A percentile compares a stretch with the other conserved stretches of the same genome.
Conservation (phyloP, 2,329 filamentous ascomycete genomes). For the Alternaria arbusti region DNA sequence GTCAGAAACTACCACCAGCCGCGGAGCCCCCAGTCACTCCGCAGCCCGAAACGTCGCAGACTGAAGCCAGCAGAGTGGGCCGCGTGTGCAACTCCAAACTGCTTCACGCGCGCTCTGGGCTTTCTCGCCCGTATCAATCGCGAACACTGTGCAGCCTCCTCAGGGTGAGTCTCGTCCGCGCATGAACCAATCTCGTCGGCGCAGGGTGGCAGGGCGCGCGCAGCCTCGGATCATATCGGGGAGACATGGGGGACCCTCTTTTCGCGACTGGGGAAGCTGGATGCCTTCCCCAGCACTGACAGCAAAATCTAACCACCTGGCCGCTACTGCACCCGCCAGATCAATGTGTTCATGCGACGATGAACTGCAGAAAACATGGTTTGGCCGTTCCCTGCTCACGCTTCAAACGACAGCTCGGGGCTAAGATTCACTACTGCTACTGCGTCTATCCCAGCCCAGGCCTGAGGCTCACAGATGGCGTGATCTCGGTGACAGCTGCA, state of each 20-base stretch:
- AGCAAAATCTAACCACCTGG: neutral
- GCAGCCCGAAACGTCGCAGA: constrained; percentile 10
- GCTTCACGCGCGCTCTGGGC: neutral
- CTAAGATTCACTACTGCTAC: neutral
- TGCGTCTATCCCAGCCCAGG: neutral
- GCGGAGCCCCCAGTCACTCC: constrained; percentile 1
- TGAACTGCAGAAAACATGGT: neutral
- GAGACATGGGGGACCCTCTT: neutral
- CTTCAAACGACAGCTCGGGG: neutral
- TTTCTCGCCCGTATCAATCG: neutral
- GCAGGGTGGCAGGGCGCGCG: neutral
- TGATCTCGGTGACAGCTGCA: constrained; percentile 1
- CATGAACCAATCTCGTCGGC: neutral
- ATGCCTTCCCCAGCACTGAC: neutral
- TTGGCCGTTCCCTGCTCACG: neutral
- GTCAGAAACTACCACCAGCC: neutral
- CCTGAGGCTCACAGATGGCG: neutral
- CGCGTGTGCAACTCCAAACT: neutral
- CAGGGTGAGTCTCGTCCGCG: neutral
- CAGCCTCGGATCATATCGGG: constrained; percentile 1
- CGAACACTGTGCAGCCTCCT: neutral
- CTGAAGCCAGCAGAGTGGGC: neutral
- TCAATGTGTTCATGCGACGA: neutral
- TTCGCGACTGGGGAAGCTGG: neutral
- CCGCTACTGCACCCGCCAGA: neutral